Evolutionary conservation across 768 basidiomycete genomes (phyloP), one percentile per base, ranked within the genome.

Genomic region (Cubamyces sp.): DNA sequence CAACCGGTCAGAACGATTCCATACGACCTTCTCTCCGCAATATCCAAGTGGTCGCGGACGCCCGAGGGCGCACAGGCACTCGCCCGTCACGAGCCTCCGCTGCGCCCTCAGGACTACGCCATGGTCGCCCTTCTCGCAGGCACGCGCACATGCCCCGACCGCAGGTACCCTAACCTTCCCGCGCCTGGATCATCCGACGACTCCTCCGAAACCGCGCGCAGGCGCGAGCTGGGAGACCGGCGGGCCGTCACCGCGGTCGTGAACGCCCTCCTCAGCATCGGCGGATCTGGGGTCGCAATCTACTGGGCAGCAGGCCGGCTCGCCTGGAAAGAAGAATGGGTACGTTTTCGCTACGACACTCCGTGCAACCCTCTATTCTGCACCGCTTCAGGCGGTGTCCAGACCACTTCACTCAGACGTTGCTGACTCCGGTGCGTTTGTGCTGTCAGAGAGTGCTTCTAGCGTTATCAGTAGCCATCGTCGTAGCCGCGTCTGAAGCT

Each of bases 101-200:
- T 92, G 49, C 74, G 85, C 60, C 76, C 84, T 5, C 74, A 75
- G 21, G 77, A 81, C 15, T 93, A 90, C 71, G 76, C 81, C 6
- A 92, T 91, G 85, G 76, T 92, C 41, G 76, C 90, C 19, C 77
- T 94, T 39, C 83, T 94, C 5, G 91, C 92, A 16, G 92, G 92
- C 40, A 81, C 87, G 6, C 83, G 81, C 46, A 87, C 91, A n/a
- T 91, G 90, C 6, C 92, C 92, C 21, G 85, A 90, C 60, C 83
- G 88, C 56, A 85, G 80, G 39, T 90, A 91, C 62, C 86, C 86
- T 34, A 65, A 75, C 9, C 4, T 80, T 77, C 23, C 80, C 78
- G 21, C 75, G 73, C 60, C 80, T 80, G 60, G 81, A 81, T 30
- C 81, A 1, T 42, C 51, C 21, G 59, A 84, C 64, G 76, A 82